phyloP scores from a whole-genome alignment of 495 filamentous ascomycete genomes.

The Lasiosphaeriaceae sp. region DNA sequence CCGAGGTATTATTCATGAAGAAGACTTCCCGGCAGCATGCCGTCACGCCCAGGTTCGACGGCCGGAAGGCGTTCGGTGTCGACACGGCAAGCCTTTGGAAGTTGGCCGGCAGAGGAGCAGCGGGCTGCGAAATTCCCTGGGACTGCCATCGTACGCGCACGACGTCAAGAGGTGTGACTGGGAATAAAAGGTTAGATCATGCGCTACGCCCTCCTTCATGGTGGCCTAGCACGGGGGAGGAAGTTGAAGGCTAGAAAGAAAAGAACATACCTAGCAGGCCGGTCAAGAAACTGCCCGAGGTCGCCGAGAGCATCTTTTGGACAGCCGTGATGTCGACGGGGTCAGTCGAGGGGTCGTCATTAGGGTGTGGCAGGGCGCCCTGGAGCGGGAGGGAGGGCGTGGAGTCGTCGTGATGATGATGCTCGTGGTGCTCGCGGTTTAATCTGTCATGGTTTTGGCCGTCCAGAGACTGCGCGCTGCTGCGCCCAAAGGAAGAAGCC shows the following conservation, averaged over 20 bases:
- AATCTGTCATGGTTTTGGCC: slow-evolving; percentile 16
- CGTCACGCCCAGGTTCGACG: slow-evolving; percentile 84
- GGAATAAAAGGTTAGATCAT: background rate
- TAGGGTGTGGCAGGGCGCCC: background rate
- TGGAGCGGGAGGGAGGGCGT: background rate
- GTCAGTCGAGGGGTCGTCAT: slow-evolving; percentile 29
- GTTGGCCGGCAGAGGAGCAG: slow-evolving; percentile 25
- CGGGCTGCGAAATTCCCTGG: slow-evolving; percentile 51
- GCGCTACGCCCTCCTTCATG: background rate
- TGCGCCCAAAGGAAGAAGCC: background rate
- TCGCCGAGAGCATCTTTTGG: slow-evolving; percentile 94
- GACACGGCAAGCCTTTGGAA: slow-evolving; percentile 41
- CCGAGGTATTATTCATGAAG: slow-evolving; percentile 82
- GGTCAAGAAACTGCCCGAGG: slow-evolving; percentile 83
- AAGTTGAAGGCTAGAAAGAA: background rate
- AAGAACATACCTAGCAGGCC: slow-evolving; percentile 71
- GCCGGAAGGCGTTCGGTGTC: slow-evolving; percentile 53
- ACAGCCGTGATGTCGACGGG: slow-evolving; percentile 63
- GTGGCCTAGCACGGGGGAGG: slow-evolving; percentile 9
- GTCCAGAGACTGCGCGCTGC: background rate
- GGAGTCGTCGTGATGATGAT: no score
- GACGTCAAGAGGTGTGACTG: slow-evolving; percentile 94
- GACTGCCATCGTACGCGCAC: slow-evolving; percentile 94
- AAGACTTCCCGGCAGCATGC: slow-evolving; percentile 97
- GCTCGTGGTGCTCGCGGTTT: slow-evolving; percentile 3